Conservation (phyloP, 2,329 filamentous ascomycete genomes). For the Aspergillus udagawae region DNA sequence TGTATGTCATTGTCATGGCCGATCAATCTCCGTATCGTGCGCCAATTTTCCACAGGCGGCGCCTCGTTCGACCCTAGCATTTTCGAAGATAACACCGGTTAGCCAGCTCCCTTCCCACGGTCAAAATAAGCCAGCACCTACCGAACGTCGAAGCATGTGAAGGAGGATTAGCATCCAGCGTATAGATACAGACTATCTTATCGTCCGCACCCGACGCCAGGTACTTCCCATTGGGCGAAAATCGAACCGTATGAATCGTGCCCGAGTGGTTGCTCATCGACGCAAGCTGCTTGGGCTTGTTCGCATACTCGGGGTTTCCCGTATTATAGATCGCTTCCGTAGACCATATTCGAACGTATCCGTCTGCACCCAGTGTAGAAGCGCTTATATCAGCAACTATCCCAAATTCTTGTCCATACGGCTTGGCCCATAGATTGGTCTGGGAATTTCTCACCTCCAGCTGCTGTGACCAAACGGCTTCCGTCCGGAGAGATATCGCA, state of each 20-base stretch:
- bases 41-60: constrained; percentile 95
- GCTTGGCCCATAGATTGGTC: not conserved
- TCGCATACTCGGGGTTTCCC: constrained; percentile 64
- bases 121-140: constrained; percentile 37
- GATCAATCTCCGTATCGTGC: constrained; percentile 85
- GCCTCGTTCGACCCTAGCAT: constrained; percentile 72
- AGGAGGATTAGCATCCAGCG: constrained; percentile 77
- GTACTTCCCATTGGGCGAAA: constrained; percentile 92
- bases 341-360: constrained; percentile 96
- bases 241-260: constrained; percentile 94
- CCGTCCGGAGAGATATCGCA: constrained; percentile 96
- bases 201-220: constrained; percentile 96
- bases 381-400: not conserved
- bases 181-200: constrained; percentile 97
- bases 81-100: constrained; percentile 3
- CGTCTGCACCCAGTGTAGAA: constrained; percentile 54
- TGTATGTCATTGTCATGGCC: constrained; percentile 99
- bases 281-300: constrained; percentile 83
- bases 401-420: constrained; percentile 7
- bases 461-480: constrained; percentile 84
- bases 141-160: constrained; percentile 75
- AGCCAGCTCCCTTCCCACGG: not conserved
- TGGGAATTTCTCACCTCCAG: constrained; percentile 63
- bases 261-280: constrained; percentile 98
- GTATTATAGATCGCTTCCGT: constrained; percentile 88